A percentile compares a stretch with the other conserved stretches of the same genome.
These are phyloP conservation scores for Aschersonia sp. DNA, from an alignment of 2,329 filamentous ascomycete species.

Conservation along the genomic window DNA sequence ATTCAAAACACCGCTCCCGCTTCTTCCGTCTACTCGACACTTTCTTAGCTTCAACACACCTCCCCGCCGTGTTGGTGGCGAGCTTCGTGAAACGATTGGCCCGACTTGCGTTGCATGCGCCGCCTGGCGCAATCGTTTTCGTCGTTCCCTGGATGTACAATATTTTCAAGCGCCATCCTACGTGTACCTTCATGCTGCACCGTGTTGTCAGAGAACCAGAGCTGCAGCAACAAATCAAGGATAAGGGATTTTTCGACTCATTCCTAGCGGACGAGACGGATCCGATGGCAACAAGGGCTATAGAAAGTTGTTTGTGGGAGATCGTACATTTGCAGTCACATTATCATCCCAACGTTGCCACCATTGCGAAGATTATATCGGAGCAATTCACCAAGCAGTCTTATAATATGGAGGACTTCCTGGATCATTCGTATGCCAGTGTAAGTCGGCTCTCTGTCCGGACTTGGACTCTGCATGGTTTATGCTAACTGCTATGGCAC, in stretches of 20 bases:
- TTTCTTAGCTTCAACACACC: constrained; percentile 81
- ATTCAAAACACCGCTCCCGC: constrained; percentile 84
- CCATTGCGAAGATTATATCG: constrained; percentile 81
- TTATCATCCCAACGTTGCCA: constrained; percentile 93
- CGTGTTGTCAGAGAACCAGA: constrained; percentile 48
- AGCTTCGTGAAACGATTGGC: constrained; percentile 94
- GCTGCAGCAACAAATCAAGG: constrained; percentile 43
- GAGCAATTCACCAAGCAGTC: constrained; percentile 95
- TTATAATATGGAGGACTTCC: constrained; percentile 93
- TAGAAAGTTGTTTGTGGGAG: constrained; percentile 93
- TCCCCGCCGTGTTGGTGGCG: constrained; percentile 79
- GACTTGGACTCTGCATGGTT: neutral
- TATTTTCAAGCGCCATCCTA: constrained; percentile 74
- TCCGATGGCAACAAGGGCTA: constrained; percentile 71
- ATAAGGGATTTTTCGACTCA: constrained; percentile 50
- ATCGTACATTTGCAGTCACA: constrained; percentile 81
- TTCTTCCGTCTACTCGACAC: constrained; percentile 89
- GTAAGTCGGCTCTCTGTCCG: constrained; percentile 30
- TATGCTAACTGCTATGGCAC: neutral
- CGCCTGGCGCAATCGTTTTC: constrained; percentile 76
- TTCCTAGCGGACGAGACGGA: constrained; percentile 65
- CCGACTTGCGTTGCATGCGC: constrained; percentile 70
- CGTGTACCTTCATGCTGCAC: constrained; percentile 93
- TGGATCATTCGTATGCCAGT: constrained; percentile 82
- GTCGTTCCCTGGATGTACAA: constrained; percentile 94